These are phyloP conservation scores for Perkinsus olseni DNA, from an alignment of 169 alveolate genomes.

Conservation along the genomic window DNA sequence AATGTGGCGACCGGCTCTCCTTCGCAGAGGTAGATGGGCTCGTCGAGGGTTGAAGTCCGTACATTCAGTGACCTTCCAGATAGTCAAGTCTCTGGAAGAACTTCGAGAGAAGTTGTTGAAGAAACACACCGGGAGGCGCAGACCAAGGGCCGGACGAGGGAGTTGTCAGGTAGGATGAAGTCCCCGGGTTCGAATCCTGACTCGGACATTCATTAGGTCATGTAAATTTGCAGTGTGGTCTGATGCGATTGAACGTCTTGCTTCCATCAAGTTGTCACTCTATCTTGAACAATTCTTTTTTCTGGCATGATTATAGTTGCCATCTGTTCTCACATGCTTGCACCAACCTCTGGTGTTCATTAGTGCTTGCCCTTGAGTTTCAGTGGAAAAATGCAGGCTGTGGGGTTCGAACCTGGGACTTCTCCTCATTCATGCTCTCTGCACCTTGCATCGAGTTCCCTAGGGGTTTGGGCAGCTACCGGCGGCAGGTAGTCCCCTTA, in stretches of 20 bases:
- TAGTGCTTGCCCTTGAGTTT: background rate
- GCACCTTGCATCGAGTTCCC: background rate
- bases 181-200: background rate
- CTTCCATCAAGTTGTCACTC: background rate
- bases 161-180: background rate
- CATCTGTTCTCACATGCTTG: too few species aligned
- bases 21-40: background rate
- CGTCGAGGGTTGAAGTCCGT: background rate
- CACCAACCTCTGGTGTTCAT: background rate
- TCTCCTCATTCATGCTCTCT: background rate
- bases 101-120: background rate
- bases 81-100: background rate
- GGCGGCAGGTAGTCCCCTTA: background rate
- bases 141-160: background rate
- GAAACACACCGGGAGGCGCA: background rate
- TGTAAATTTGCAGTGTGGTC: background rate
- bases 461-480: background rate
- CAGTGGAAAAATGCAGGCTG: background rate
- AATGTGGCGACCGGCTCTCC: background rate
- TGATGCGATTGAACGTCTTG: background rate
- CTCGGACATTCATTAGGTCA: background rate
- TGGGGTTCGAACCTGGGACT: background rate
- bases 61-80: background rate
- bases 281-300: background rate
- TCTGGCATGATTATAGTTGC: too few species aligned